Percentiles rank a stretch among this genome's conserved stretches.
Conservation (phyloP, 2,329 filamentous ascomycete species). For the Scolecobasidium constrictum region DNA sequence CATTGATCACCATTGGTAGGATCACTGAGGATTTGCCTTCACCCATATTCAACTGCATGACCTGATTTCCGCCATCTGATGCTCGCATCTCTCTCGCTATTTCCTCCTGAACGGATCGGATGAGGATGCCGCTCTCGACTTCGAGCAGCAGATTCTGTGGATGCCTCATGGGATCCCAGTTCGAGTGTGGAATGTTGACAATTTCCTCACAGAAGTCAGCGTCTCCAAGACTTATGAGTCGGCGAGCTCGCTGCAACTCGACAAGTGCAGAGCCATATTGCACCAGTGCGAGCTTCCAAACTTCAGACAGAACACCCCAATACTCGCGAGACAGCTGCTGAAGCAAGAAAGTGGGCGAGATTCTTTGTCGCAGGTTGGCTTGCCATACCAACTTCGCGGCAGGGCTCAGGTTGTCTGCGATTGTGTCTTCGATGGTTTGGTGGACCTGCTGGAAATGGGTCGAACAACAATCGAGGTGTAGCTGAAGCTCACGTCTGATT, state of each 20-base stretch:
- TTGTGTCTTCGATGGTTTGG: too few relatives aligned
- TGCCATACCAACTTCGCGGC: too few relatives aligned
- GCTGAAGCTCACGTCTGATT: too few relatives aligned
- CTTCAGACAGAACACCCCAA: too few relatives aligned
- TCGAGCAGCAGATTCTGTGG: constrained; percentile 55
- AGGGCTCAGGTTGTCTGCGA: too few relatives aligned
- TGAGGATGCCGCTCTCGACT: too few relatives aligned
- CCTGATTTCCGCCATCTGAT: constrained; percentile 39
- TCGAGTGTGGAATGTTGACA: constrained; percentile 41
- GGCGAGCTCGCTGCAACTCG: constrained; percentile 19
- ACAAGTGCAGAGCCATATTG: constrained; percentile 19
- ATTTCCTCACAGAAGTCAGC: constrained; percentile 24
- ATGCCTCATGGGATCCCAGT: constrained; percentile 40
- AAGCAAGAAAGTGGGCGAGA: too few relatives aligned
- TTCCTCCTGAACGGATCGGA: constrained; percentile 47
- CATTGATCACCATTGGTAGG: constrained; percentile 46
- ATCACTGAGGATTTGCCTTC: constrained; percentile 57
- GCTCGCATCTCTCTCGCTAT: constrained; percentile 47
- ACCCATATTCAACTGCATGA: constrained; percentile 55
- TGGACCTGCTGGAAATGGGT: too few relatives aligned
- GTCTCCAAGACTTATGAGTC: constrained; percentile 13
- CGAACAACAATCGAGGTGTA: too few relatives aligned
- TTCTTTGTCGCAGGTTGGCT: too few relatives aligned
- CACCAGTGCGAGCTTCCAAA: constrained; percentile 19
- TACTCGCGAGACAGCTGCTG: too few relatives aligned